Conservation (phyloP, 192 early-diverging fungal genomes). For the Backusella westeae region DNA sequence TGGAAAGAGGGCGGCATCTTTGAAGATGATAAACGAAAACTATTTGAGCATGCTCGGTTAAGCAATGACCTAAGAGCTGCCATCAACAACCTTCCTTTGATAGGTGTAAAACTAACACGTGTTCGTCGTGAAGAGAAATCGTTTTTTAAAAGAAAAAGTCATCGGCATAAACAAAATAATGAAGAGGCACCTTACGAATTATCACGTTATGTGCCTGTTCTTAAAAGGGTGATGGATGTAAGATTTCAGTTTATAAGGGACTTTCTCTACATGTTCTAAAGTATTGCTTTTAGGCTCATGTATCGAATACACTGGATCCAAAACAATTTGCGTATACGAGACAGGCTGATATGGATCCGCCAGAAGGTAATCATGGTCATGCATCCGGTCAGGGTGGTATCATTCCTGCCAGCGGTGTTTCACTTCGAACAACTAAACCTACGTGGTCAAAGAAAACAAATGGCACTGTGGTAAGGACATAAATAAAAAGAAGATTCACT, state of each 20-base stretch:
- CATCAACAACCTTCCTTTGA: slow-evolving; percentile 65
- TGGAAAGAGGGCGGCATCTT: slow-evolving; percentile 70
- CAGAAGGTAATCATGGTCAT: slow-evolving; percentile 21
- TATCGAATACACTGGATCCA: slow-evolving; percentile 48
- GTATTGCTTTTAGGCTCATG: slow-evolving; percentile 31
- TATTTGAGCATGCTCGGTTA: slow-evolving; percentile 70
- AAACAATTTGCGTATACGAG: slow-evolving; percentile 65
- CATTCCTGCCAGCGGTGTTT: slow-evolving; percentile 35
- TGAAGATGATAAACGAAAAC: slow-evolving; percentile 69
- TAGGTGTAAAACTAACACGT: slow-evolving; percentile 62
- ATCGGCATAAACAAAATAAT: slow-evolving; percentile 45
- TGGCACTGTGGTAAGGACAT: background rate
- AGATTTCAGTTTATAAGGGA: background rate
- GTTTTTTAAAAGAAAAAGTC: slow-evolving; percentile 43
- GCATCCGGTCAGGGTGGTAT: slow-evolving; percentile 12
- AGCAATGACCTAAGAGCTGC: slow-evolving; percentile 69
- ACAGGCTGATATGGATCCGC: slow-evolving; percentile 43
- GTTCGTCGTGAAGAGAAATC: slow-evolving; percentile 48
- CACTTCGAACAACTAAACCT: slow-evolving; percentile 34
- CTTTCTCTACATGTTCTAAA: background rate
- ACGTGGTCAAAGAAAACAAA: slow-evolving; percentile 25
- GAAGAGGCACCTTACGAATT: slow-evolving; percentile 68
- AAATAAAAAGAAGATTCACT: background rate
- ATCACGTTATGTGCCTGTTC: slow-evolving; percentile 69
- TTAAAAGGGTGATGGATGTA: slow-evolving; percentile 60